These are phyloP conservation scores for Fusarium dlaminii DNA, from an alignment of 2,329 filamentous ascomycete genomes.

Conservation along the genomic window DNA sequence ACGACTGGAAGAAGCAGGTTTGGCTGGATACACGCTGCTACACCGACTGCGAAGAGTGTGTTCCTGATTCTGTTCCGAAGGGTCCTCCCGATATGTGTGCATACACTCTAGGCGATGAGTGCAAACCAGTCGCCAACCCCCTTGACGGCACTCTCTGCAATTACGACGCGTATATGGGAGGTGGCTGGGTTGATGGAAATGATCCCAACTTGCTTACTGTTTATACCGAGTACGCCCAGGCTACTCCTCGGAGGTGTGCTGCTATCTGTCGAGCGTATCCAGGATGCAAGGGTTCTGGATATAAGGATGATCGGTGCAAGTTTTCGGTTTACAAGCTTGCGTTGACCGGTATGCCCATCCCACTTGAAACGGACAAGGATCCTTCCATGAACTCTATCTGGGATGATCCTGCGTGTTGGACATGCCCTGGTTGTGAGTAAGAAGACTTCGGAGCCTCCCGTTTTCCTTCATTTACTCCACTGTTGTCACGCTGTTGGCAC, in stretches of 20 bases:
- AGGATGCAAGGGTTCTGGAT: constrained; percentile 7
- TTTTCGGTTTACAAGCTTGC: neutral
- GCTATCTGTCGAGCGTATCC: neutral
- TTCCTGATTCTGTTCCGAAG: neutral
- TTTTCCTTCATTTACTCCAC: neutral
- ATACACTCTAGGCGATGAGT: neutral
- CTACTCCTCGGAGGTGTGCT: neutral
- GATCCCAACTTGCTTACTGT: neutral
- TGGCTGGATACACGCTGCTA: neutral
- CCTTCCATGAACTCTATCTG: neutral
- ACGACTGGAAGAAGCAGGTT: neutral
- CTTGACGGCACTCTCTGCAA: neutral
- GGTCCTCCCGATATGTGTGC: neutral
- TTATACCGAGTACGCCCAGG: neutral
- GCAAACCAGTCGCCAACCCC: neutral
- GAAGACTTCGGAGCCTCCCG: neutral
- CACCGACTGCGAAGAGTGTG: neutral
- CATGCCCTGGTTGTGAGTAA: constrained; percentile 4
- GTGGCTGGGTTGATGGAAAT: neutral
- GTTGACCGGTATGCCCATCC: neutral
- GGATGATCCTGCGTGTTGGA: constrained; percentile 9
- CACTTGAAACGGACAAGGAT: neutral
- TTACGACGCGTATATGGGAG: neutral
- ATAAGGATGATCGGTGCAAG: constrained; percentile 1
- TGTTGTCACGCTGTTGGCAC: neutral